Percentiles rank a stretch among this genome's conserved stretches.
Evolutionary conservation across 805 yeast species (phyloP).

Genomic region (Saccharomycopsis capsularis): DNA sequence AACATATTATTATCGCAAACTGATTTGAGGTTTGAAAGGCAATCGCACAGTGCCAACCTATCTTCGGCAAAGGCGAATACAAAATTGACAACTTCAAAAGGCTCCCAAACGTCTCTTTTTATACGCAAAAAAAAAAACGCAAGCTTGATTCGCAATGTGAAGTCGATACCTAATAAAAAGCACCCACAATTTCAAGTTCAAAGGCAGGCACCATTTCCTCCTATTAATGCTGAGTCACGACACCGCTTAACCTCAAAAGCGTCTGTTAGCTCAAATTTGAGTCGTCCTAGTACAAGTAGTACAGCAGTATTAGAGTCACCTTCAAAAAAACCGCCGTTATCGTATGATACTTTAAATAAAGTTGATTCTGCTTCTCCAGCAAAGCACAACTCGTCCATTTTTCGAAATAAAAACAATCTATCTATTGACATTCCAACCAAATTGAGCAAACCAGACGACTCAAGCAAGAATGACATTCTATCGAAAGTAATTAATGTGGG

Average conservation of each 20-base stretch:
- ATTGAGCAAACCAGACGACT: neutral
- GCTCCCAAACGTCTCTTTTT: too few relatives aligned
- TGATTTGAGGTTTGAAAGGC: too few relatives aligned
- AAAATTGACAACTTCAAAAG: too few relatives aligned
- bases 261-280: neutral
- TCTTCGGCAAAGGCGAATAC: too few relatives aligned
- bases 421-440: slow-evolving; percentile 11
- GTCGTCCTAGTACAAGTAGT: neutral
- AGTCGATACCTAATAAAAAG: slow-evolving; percentile 4
- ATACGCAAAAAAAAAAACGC: too few relatives aligned
- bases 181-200: slow-evolving; percentile 17
- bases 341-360: slow-evolving; percentile 1
- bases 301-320: neutral
- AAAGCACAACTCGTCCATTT: neutral
- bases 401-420: slow-evolving; percentile 10
- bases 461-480: neutral
- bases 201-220: slow-evolving; percentile 17
- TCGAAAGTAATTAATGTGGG: too few relatives aligned
- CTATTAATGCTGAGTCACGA: slow-evolving; percentile 5
- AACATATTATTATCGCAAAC: too few relatives aligned
- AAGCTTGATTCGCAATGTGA: slow-evolving; percentile 2
- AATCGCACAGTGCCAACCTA: too few relatives aligned
- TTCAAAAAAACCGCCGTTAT: neutral
- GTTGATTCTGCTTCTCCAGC: neutral
- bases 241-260: neutral